phyloP scores from a whole-genome alignment of 805 yeast species.

The Candida caryicola region DNA sequence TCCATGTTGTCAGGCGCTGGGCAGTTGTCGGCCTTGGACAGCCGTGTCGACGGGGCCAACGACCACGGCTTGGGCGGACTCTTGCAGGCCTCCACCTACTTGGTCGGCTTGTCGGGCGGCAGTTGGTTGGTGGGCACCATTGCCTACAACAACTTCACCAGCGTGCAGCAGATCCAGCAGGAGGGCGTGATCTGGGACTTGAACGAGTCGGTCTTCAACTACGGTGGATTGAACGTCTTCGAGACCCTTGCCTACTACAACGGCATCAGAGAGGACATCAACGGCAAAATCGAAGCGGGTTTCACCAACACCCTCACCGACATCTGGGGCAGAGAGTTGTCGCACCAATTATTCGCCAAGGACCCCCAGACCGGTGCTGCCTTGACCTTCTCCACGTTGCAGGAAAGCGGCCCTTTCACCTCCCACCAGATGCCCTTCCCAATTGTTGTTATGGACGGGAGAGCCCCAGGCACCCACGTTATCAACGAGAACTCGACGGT shows the following conservation, averaged over 20 bases:
- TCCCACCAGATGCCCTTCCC: slow-evolving; percentile 40
- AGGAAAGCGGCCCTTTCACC: slow-evolving; percentile 21
- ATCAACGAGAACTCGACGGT: slow-evolving; percentile 37
- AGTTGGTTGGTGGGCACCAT: slow-evolving; percentile 36
- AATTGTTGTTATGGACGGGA: slow-evolving; percentile 36
- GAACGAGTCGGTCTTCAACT: slow-evolving; percentile 14
- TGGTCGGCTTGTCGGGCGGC: slow-evolving; percentile 43
- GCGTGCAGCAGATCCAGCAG: slow-evolving; percentile 15
- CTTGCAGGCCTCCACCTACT: slow-evolving; percentile 37
- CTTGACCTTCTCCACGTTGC: slow-evolving; percentile 13
- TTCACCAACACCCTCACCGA: slow-evolving; percentile 36
- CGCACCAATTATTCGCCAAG: slow-evolving; percentile 28
- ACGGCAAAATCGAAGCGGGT: slow-evolving; percentile 31
- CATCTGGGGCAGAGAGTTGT: slow-evolving; percentile 39
- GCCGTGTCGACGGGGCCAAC: slow-evolving; percentile 51
- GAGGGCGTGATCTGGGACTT: slow-evolving; percentile 19
- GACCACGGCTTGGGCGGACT: slow-evolving; percentile 15
- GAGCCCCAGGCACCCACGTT: slow-evolving; percentile 31
- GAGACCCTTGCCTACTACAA: slow-evolving; percentile 37
- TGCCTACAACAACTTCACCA: slow-evolving; percentile 16
- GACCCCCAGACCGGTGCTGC: slow-evolving; percentile 23
- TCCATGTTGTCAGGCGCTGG: slow-evolving; percentile 79
- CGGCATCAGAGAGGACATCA: slow-evolving; percentile 21
- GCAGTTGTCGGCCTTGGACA: slow-evolving; percentile 72
- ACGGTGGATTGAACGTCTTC: slow-evolving; percentile 6